A percentile compares a stretch with the other conserved stretches of the same genome.
phyloP scores from a whole-genome alignment of 208 protist species.

The Polymyxa betae region DNA sequence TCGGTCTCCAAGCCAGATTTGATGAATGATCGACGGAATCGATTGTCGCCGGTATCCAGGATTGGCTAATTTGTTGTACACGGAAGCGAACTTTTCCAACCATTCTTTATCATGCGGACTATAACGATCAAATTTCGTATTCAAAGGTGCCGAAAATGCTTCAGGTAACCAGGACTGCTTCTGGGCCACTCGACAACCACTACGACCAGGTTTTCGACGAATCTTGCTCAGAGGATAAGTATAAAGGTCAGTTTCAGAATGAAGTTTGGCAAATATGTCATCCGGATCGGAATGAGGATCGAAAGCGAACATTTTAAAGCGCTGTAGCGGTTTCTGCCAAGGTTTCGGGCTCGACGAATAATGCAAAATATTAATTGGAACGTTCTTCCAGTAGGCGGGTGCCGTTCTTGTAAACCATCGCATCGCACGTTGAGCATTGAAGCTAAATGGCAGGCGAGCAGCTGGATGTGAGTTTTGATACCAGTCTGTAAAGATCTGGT shows the following conservation, averaged over 20 bases:
- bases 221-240: too few species aligned
- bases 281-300: not conserved
- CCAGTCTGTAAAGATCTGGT: not conserved
- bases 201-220: not conserved
- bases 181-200: not conserved
- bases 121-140: not conserved
- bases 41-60: not conserved
- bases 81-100: not conserved
- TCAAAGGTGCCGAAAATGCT: not conserved
- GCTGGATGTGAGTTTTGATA: not conserved
- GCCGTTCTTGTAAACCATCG: not conserved
- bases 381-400: not conserved
- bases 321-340: not conserved
- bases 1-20: not conserved
- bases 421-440: conserved; percentile 18
- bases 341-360: conserved; percentile 44
- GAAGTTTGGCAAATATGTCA: conserved; percentile 5
- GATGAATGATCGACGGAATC: not conserved
- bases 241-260: too few species aligned
- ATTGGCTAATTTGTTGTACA: not conserved
- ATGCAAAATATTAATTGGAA: not conserved
- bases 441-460: conserved; percentile 23
- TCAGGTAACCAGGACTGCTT: not conserved
- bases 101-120: not conserved
- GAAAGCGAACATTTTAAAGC: too few species aligned